These are phyloP conservation scores for Botrytis aclada DNA, from an alignment of 2,329 filamentous ascomycete species.

Conservation along the genomic window DNA sequence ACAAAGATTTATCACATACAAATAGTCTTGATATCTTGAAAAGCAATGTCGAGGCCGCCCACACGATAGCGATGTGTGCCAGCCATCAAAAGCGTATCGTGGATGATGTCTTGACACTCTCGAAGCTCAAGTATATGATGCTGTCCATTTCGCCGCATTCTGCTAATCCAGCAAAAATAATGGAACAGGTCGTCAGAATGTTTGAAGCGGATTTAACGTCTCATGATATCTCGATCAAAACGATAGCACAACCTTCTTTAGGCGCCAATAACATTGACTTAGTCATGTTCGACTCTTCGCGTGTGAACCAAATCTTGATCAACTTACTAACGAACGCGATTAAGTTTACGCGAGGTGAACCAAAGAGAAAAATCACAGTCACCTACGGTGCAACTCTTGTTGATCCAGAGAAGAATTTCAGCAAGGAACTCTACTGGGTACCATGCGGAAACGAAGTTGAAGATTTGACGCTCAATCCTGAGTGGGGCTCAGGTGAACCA, in stretches of 20 bases:
- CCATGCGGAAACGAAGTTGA: slow-evolving; percentile 23
- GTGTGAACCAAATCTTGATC: slow-evolving; percentile 76
- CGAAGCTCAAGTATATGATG: slow-evolving; percentile 73
- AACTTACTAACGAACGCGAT: slow-evolving; percentile 80
- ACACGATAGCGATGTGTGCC: slow-evolving; percentile 74
- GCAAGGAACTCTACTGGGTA: slow-evolving; percentile 26
- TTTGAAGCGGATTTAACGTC: slow-evolving; percentile 72
- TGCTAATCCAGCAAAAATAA: slow-evolving; percentile 58
- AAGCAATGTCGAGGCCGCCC: slow-evolving; percentile 68
- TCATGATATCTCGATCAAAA: slow-evolving; percentile 63
- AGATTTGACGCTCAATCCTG: slow-evolving; percentile 27
- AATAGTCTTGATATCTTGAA: slow-evolving; percentile 45
- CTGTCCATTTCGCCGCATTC: slow-evolving; percentile 69
- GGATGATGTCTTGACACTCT: slow-evolving; percentile 71
- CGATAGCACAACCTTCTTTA: slow-evolving; percentile 63
- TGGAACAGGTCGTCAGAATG: slow-evolving; percentile 70
- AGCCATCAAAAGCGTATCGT: slow-evolving; percentile 78
- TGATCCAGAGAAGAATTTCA: slow-evolving; percentile 25
- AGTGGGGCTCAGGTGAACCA: slow-evolving; percentile 43
- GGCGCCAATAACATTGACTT: slow-evolving; percentile 57
- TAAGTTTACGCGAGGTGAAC: slow-evolving; percentile 71
- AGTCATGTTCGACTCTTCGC: slow-evolving; percentile 67
- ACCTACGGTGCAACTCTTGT: slow-evolving; percentile 29
- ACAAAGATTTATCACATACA: slow-evolving; percentile 33
- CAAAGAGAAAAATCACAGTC: slow-evolving; percentile 53